Conservation (phyloP, 2,329 filamentous ascomycete species). For the Ophiostoma perfectum region DNA sequence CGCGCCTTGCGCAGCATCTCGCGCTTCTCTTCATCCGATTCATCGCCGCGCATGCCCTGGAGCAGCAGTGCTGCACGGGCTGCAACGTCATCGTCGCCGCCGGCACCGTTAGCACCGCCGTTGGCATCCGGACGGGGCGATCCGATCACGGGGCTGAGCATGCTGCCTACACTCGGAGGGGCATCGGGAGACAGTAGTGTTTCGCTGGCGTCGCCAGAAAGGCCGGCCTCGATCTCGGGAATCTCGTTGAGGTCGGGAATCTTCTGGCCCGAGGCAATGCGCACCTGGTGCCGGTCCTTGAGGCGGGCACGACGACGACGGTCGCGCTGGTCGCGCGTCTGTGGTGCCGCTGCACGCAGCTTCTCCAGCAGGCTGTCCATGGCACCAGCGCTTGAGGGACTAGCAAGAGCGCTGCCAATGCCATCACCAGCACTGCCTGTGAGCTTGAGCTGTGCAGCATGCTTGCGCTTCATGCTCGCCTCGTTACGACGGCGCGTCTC, state of each 20-base stretch:
- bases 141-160: slow-evolving; percentile 47
- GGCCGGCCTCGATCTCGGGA: slow-evolving; percentile 47
- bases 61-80: slow-evolving; percentile 77
- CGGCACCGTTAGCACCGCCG: slow-evolving; percentile 34
- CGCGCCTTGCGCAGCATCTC: slow-evolving; percentile 56
- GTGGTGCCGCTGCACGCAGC: slow-evolving; percentile 83
- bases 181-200: slow-evolving; percentile 35
- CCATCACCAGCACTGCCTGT: slow-evolving; percentile 37
- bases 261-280: slow-evolving; percentile 81
- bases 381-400: slow-evolving; percentile 72
- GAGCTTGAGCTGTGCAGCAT: slow-evolving; percentile 61
- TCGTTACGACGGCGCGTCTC: slow-evolving; percentile 81
- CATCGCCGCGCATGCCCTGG: slow-evolving; percentile 69
- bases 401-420: slow-evolving; percentile 46
- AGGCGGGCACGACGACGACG: slow-evolving; percentile 78
- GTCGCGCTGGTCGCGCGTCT: slow-evolving; percentile 83
- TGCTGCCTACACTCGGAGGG: slow-evolving; percentile 41
- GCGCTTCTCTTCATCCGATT: slow-evolving; percentile 50
- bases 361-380: slow-evolving; percentile 97
- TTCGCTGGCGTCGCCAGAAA: slow-evolving; percentile 31
- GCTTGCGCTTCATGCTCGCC: slow-evolving; percentile 86
- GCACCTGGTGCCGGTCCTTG: slow-evolving; percentile 85
- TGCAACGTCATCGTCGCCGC: slow-evolving; percentile 77
- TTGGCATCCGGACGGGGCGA: slow-evolving; percentile 43
- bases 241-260: slow-evolving; percentile 69